Evolutionary conservation across 352 stramenopile genomes (phyloP), one percentile per base, ranked within the genome.

Genomic region (Phytophthora palmivora): DNA sequence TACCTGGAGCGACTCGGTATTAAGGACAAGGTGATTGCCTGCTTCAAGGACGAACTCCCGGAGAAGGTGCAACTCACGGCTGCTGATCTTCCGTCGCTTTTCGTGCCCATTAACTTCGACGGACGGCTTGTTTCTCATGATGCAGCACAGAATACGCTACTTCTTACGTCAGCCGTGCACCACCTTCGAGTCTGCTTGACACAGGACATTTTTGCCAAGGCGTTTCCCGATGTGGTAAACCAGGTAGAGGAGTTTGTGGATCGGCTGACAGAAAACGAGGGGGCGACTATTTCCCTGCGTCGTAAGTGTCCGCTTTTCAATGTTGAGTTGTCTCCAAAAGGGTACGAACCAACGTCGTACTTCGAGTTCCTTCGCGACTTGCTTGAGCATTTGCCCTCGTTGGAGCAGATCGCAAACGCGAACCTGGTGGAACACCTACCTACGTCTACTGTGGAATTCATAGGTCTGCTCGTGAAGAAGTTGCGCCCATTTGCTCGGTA

Each of bases 21-120:
- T 55, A 92, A 91, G 49, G 82, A 94, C 58, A 94, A 94, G 58
- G 67, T 90, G 2, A 72, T 92, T 22, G 76, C 79, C 4, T 82
- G 79, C 24, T 64, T 92, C 14, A 79, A 79, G 11, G 82, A 88
- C 33, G 72, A 82, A 24, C 37, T 92, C 10, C 78, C 79, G 21
- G 67, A 72, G 30, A 73, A 73, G 14, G 54, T 64, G 39, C 22
- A 71, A 14, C 58, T 91, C 4, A 60, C 67, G 2, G 47, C 61
- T 0, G n/a, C 58, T 0, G 82, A 93, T 57, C 48, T 93, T 12
- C 79, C 84, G 18, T 84, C 74, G 19, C 53, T 79, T 8, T 93
- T 87, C 32, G 56, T 79, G 15, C 71, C 71, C n/a, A 50, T 69
- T 7, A 81, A 78, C 42, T 77, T 89, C n/a, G 84, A 92, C 19